Evolutionary conservation across 108 stramenopile genomes (phyloP).

Genomic region (Bacterosira constricta): DNA sequence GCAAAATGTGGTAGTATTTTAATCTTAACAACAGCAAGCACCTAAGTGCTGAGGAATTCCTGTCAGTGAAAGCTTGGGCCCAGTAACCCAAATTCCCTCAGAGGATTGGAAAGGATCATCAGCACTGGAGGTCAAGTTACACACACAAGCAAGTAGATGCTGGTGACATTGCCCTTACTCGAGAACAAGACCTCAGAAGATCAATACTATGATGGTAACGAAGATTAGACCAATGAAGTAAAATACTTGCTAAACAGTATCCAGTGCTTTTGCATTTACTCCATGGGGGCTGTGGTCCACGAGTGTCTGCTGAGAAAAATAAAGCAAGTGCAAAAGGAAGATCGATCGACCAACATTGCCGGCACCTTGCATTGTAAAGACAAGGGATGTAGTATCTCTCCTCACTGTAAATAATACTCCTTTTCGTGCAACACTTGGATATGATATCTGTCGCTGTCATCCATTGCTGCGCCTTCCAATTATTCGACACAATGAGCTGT

Average conservation of each 20-base stretch:
- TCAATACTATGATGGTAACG: constrained; percentile 25
- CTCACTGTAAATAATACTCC: constrained; percentile 6
- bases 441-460: constrained; percentile 16
- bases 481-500: constrained; percentile 23
- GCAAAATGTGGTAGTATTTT: too few species aligned
- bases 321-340: constrained; percentile 29
- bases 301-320: constrained; percentile 6
- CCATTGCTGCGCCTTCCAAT: constrained; percentile 12
- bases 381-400: constrained; percentile 31
- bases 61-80: too few species aligned
- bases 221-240: constrained; percentile 35
- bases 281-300: constrained; percentile 13
- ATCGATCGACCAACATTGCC: constrained; percentile 33
- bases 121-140: too few species aligned
- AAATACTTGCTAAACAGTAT: constrained; percentile 20
- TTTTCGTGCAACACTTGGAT: constrained; percentile 4
- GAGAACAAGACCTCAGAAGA: constrained; percentile 27
- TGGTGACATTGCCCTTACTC: constrained; percentile 16
- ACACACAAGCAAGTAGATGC: constrained; percentile 2
- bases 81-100: too few species aligned
- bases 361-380: constrained; percentile 45
- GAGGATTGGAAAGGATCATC: too few species aligned
- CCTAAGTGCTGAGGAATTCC: too few species aligned
- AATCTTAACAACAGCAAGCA: too few species aligned
- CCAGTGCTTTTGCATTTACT: not conserved